Evolutionary conservation across 148 eudicot species (phyloP), one percentile per base, ranked within the genome.

Genomic region (Silene uniflora): DNA sequence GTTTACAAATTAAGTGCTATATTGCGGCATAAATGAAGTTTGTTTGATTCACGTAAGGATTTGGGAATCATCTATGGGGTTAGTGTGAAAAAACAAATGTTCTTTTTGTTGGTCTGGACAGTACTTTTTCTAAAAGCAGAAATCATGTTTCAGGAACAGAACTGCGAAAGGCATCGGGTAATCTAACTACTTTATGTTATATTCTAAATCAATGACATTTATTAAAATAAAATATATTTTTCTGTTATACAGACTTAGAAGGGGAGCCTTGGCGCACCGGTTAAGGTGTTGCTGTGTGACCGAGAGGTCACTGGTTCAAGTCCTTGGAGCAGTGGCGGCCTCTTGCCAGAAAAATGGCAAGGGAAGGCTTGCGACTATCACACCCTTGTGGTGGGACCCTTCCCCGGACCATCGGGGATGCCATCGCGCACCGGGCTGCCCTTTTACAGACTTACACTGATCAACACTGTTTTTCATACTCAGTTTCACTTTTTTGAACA

Each of bases 381-480:
- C n/a, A n/a, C n/a, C n/a, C n/a, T n/a, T n/a, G n/a, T n/a, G n/a
- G n/a, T n/a, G n/a, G n/a, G n/a, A n/a, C n/a, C n/a, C n/a, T n/a
- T n/a, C n/a, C n/a, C n/a, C n/a, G n/a, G n/a, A n/a, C n/a, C n/a
- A n/a, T n/a, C n/a, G n/a, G n/a, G n/a, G n/a, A n/a, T n/a, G n/a
- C n/a, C n/a, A n/a, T n/a, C n/a, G n/a, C n/a, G n/a, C n/a, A n/a
- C n/a, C n/a, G n/a, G n/a, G n/a, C n/a, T n/a, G n/a, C n/a, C n/a
- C n/a, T n/a, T n/a, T n/a, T 21, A 19, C 27, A 1, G 24, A 44
- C 54, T n/a, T n/a, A 32, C 13, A 18, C 6, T 32, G 4, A 32
- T 32, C 35, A 32, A 23, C 71, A 47, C 74, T 71, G 14, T 73
- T 71, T 52, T 42, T 10, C 58, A 25, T 69, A 68, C 65, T 66